Conservation (phyloP, 2,329 filamentous ascomycete genomes). For the Fusarium liriodendri region DNA sequence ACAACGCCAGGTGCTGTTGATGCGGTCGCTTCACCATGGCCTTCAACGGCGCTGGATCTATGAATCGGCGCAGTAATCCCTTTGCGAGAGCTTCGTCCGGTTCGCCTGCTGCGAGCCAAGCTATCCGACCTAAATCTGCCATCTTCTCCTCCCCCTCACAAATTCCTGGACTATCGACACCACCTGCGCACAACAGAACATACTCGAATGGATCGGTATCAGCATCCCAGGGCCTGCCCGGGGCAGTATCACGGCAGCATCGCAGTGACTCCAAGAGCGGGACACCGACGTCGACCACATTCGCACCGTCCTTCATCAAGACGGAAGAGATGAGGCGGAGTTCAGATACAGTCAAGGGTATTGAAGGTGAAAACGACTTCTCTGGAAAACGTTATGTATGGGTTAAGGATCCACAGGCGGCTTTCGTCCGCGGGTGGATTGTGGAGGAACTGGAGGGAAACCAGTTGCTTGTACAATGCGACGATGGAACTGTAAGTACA, state of each 20-base stretch:
- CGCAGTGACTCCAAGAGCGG: slow-evolving; percentile 73
- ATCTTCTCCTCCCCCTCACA: slow-evolving; percentile 73
- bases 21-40: slow-evolving; percentile 48
- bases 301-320: slow-evolving; percentile 96
- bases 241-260: slow-evolving; percentile 46
- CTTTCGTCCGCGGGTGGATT: slow-evolving; percentile 94
- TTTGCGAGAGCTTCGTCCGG: slow-evolving; percentile 78
- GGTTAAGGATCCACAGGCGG: slow-evolving; percentile 87
- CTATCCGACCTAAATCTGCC: slow-evolving; percentile 78
- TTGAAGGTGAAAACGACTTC: slow-evolving; percentile 98
- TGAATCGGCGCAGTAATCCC: slow-evolving; percentile 82
- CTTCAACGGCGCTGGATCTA: slow-evolving; percentile 53
- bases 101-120: slow-evolving; percentile 67
- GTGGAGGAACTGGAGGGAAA: slow-evolving; percentile 80
- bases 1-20: slow-evolving; percentile 41
- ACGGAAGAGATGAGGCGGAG: slow-evolving; percentile 77
- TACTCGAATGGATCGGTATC: slow-evolving; percentile 71
- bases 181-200: slow-evolving; percentile 72
- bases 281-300: slow-evolving; percentile 79
- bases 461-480: slow-evolving; percentile 86
- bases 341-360: slow-evolving; percentile 71
- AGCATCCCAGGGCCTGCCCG: slow-evolving; percentile 33
- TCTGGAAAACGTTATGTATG: slow-evolving; percentile 99
- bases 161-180: slow-evolving; percentile 52
- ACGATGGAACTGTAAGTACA: slow-evolving; percentile 83